Evolutionary conservation across 129 eudicot genomes (phyloP).

Genomic region (Lonicera japonica): DNA sequence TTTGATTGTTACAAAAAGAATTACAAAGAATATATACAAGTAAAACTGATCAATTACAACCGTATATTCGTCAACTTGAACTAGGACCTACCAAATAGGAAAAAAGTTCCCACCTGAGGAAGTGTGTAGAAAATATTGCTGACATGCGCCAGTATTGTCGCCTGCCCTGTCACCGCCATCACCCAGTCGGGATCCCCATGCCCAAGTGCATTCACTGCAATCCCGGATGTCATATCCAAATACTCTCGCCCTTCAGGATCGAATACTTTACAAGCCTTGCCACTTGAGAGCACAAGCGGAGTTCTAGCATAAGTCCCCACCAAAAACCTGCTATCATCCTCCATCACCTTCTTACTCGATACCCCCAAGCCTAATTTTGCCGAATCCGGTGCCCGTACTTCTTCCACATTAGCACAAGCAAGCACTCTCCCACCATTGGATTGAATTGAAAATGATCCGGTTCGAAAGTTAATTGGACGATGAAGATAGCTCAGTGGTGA

Average conservation of each 20-base stretch:
- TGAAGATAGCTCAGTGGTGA: conserved; percentile 2
- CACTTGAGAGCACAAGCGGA: conserved; percentile 66
- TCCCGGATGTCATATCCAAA: conserved; percentile 77
- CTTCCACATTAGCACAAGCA: conserved; percentile 13
- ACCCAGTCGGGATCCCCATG: conserved; percentile 88
- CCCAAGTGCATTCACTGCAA: conserved; percentile 91
- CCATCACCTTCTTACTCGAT: conserved; percentile 39
- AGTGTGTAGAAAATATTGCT: conserved; percentile 59
- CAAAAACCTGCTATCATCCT: conserved; percentile 41
- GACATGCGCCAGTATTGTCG: conserved; percentile 49
- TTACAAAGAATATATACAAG: too few species aligned
- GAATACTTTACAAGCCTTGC: conserved; percentile 72
- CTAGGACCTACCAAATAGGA: too few species aligned
- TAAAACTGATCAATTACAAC: too few species aligned
- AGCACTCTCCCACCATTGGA: not conserved
- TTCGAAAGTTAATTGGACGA: not conserved
- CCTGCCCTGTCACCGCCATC: conserved; percentile 49
- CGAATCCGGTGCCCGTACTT: not conserved
- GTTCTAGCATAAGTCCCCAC: conserved; percentile 80
- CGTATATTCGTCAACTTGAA: too few species aligned
- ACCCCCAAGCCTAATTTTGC: not conserved
- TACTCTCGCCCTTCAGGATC: conserved; percentile 76
- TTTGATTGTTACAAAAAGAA: not conserved
- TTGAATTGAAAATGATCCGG: not conserved
- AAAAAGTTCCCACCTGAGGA: conserved; percentile 49